Percentiles rank a stretch among this genome's conserved stretches.
These are phyloP conservation scores for Psophocarpus tetragonolobus DNA, from an alignment of 306 rosid species.

Conservation along the genomic window DNA sequence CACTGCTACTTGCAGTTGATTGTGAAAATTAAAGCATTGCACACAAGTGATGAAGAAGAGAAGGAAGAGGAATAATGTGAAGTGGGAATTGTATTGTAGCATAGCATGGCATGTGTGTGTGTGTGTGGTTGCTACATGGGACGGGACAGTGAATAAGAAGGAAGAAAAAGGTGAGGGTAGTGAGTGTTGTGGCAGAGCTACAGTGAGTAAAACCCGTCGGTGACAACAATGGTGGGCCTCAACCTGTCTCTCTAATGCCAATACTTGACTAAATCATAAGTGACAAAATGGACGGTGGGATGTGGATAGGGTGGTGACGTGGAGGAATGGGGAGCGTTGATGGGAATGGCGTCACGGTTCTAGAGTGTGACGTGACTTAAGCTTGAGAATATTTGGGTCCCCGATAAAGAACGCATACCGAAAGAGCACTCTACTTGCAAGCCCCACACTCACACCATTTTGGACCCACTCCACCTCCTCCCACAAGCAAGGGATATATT, in stretches of 20 bases:
- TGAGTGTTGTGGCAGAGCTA: slow-evolving; percentile 3
- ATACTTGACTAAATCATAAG: slow-evolving; percentile 16
- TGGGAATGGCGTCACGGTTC: slow-evolving; percentile 35
- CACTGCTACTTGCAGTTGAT: neutral
- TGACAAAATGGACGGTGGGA: slow-evolving; percentile 44
- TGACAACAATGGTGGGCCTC: slow-evolving; percentile 52
- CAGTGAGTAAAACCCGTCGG: slow-evolving; percentile 52
- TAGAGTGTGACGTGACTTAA: slow-evolving; percentile 46
- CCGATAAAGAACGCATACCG: slow-evolving; percentile 88
- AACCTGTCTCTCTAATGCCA: slow-evolving; percentile 29
- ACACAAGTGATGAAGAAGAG: neutral
- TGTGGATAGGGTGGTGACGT: neutral
- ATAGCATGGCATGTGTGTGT: slow-evolving; percentile 5
- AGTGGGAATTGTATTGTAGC: neutral
- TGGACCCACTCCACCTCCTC: slow-evolving; percentile 50
- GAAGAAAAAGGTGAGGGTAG: slow-evolving; percentile 43
- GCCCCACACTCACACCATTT: slow-evolving; percentile 47
- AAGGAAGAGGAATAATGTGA: neutral
- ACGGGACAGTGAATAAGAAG: slow-evolving; percentile 66
- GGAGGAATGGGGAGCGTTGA: slow-evolving; percentile 35
- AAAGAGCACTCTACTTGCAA: slow-evolving; percentile 77
- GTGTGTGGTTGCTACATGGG: slow-evolving; percentile 29
- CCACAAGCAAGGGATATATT: slow-evolving; percentile 94
- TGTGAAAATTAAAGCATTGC: neutral
- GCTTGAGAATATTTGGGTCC: slow-evolving; percentile 82